Evolutionary conservation across 2,329 filamentous ascomycete genomes (phyloP), one percentile per base, ranked within the genome.

Genomic region (Calonectria pauciramosa): DNA sequence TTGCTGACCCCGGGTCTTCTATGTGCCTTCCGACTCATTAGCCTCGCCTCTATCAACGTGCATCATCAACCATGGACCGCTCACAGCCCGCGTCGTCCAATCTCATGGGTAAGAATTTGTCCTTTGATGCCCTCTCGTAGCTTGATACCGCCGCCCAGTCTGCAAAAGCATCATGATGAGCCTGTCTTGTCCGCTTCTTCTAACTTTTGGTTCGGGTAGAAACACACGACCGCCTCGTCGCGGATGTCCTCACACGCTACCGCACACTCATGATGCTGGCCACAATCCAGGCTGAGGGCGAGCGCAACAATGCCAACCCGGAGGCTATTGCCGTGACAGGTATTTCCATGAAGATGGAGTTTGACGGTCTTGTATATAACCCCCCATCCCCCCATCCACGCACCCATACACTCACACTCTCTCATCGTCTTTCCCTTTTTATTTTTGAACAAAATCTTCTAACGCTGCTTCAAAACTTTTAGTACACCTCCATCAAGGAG

Each of bases 331-430:
- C 86, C 65, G 86, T 87, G 36, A 83, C 84, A 6, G 85, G 86
- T 54, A 85, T 88, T 36, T 85, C 86, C 47, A 87, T 87, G 82
- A 86, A 86, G 80, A 85, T 86, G 78, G 86, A 88, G 68, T 88
- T 88, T 65, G 86, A 88, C 70, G 85, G 85, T 4, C 78, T 88
- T 20, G 86, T 87, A 72, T 34, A 81, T 71, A 47, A 0, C 28
- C 26, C 14, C 23, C 38, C 9, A 16, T 4, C n/a, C n/a, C n/a
- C 34, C 6, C 10, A 30, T 2, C 7, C 26, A 18, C 16, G 14
- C 38, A 18, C 20, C n/a, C 9, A 20, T 14, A 47, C 8, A n/a
- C 20, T 4, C 18, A n/a, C 1, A 6, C 16, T n/a, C 18, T 47
- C n/a, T 13, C n/a, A 23, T 23, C 10, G 2, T 23, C 8, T 13